Evolutionary conservation across 108 stramenopile genomes (phyloP).

Genomic region (Phaeodactylum tricornutum): DNA sequence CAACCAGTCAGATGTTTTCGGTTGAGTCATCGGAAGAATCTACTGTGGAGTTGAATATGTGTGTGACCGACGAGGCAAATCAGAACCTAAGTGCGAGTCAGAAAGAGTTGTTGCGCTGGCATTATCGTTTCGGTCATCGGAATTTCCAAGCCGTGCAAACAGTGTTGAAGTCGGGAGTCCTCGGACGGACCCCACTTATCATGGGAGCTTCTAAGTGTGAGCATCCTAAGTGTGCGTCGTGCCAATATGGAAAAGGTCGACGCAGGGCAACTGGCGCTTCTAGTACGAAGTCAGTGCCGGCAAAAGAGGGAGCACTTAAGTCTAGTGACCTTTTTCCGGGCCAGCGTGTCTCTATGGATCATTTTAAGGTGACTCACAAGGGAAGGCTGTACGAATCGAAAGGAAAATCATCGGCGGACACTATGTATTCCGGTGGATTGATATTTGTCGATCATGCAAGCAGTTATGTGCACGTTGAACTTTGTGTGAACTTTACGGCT

Average conservation of each 20-base stretch:
- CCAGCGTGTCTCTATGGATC: constrained; percentile 14
- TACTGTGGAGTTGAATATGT: not conserved
- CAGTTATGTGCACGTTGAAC: constrained; percentile 7
- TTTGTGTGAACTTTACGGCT: constrained; percentile 18
- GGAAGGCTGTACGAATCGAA: constrained; percentile 17
- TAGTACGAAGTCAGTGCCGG: not conserved
- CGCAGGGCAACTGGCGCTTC: constrained; percentile 2
- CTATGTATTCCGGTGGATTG: not conserved
- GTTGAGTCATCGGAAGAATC: not conserved
- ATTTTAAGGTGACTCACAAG: constrained; percentile 13
- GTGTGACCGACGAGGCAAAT: constrained; percentile 19
- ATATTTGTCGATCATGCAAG: constrained; percentile 14
- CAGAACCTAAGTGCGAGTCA: constrained; percentile 18
- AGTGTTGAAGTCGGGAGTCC: not conserved
- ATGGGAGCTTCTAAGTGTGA: not conserved
- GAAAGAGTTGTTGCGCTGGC: constrained; percentile 21
- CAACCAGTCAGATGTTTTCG: not conserved
- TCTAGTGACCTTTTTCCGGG: constrained; percentile 4
- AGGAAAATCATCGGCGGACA: constrained; percentile 12
- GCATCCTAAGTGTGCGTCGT: constrained; percentile 5
- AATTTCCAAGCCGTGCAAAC: constrained; percentile 6
- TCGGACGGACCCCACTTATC: not conserved
- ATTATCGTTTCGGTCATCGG: constrained; percentile 22
- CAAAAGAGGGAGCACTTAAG: not conserved
- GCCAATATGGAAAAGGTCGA: constrained; percentile 9